These are phyloP conservation scores for Leptographium galeiforme DNA, from an alignment of 2,329 filamentous ascomycete species.

Conservation along the genomic window DNA sequence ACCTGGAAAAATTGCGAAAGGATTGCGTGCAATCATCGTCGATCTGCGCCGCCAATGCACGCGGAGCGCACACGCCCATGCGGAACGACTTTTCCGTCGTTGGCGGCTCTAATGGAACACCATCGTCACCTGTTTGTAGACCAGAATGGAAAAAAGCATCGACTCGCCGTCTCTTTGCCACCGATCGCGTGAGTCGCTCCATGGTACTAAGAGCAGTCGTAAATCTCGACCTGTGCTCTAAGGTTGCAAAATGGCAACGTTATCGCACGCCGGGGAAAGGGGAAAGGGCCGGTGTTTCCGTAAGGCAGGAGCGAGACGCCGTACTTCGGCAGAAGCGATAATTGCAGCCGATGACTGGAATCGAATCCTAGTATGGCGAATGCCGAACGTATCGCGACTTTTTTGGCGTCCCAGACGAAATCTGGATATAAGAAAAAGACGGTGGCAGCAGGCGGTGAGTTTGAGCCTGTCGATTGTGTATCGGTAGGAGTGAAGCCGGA, in stretches of 20 bases:
- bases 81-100: neutral
- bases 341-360: too few relatives aligned
- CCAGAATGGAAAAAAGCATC: neutral
- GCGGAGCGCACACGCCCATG: neutral
- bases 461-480: too few relatives aligned
- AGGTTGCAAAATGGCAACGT: neutral
- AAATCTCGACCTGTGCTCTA: too few relatives aligned
- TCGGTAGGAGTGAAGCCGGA: neutral
- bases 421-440: neutral
- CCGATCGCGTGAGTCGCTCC: neutral
- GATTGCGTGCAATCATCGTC: neutral
- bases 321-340: too few relatives aligned
- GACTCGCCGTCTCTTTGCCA: neutral
- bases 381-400: neutral
- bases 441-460: neutral
- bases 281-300: too few relatives aligned
- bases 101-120: neutral
- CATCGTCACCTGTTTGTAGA: neutral
- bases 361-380: too few relatives aligned
- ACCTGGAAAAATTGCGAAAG: slow-evolving; percentile 3
- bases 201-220: neutral
- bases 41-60: neutral
- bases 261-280: neutral
- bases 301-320: too few relatives aligned
- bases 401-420: neutral